A percentile compares a stretch with the other conserved stretches of the same genome.
Evolutionary conservation across 176 grass and related monocot genomes (phyloP).

Genomic region (Rhynchospora tenuis): DNA sequence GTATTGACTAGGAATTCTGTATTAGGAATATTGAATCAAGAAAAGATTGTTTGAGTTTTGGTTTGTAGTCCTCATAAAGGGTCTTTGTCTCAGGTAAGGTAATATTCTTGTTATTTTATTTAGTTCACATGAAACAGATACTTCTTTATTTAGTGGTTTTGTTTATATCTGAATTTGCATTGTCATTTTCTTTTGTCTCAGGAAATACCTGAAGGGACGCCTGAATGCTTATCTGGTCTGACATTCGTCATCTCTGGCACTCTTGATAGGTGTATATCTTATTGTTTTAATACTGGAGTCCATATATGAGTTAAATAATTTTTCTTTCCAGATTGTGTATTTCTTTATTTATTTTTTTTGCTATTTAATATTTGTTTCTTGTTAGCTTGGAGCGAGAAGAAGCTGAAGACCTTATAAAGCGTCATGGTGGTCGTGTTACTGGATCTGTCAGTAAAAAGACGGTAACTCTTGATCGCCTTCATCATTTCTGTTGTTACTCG

Average conservation of each 20-base stretch:
- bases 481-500: constrained; percentile 1
- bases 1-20: neutral
- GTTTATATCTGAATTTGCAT: constrained; percentile 20
- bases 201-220: constrained; percentile 85
- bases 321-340: neutral
- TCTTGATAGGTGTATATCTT: constrained; percentile 76
- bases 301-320: constrained; percentile 2
- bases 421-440: constrained; percentile 82
- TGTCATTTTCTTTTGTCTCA: constrained; percentile 31
- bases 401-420: constrained; percentile 89
- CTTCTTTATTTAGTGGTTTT: neutral
- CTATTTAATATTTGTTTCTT: constrained; percentile 9
- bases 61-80: neutral
- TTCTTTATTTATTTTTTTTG: neutral
- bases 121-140: no score
- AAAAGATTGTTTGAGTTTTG: neutral
- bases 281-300: constrained; percentile 10
- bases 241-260: constrained; percentile 96
- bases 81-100: no score
- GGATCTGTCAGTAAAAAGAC: constrained; percentile 96
- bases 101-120: no score
- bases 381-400: constrained; percentile 95
- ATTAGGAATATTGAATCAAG: neutral
- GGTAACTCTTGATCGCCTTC: constrained; percentile 33
- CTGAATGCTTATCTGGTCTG: constrained; percentile 90